phyloP scores from a whole-genome alignment of 495 filamentous ascomycete species.

The Aspergillus incahuasiensis region DNA sequence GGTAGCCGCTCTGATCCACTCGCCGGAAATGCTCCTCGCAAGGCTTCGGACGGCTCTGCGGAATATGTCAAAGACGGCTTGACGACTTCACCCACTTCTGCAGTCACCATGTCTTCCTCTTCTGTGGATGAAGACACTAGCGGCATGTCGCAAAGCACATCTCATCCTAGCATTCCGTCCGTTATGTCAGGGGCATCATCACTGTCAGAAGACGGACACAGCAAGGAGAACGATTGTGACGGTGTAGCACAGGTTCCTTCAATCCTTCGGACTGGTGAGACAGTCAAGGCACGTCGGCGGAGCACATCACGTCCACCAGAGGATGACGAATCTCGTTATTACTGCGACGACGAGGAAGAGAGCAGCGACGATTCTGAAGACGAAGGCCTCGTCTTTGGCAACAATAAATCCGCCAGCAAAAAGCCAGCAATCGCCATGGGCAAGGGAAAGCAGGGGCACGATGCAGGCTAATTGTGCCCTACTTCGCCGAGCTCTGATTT shows the following conservation, averaged over 20 bases:
- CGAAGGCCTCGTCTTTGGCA: slow-evolving; percentile 44
- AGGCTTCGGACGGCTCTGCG: slow-evolving; percentile 46
- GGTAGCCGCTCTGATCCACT: slow-evolving; percentile 30
- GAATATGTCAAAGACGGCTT: slow-evolving; percentile 44
- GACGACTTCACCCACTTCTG: slow-evolving; percentile 53
- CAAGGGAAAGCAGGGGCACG: slow-evolving; percentile 11
- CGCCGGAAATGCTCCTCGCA: slow-evolving; percentile 32
- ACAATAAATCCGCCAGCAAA: slow-evolving; percentile 32
- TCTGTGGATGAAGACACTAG: slow-evolving; percentile 52
- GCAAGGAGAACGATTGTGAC: slow-evolving; percentile 26
- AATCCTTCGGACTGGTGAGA: slow-evolving; percentile 44
- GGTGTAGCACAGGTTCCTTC: slow-evolving; percentile 28
- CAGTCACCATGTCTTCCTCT: slow-evolving; percentile 47
- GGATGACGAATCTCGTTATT: slow-evolving; percentile 41
- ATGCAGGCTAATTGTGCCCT: slow-evolving; percentile 4
- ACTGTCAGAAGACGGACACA: slow-evolving; percentile 50
- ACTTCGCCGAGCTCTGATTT: neutral
- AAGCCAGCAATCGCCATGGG: slow-evolving; percentile 17
- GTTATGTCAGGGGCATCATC: slow-evolving; percentile 77
- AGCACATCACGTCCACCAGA: slow-evolving; percentile 25
- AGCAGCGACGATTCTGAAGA: slow-evolving; percentile 45
- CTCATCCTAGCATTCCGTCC: slow-evolving; percentile 72
- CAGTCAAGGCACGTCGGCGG: slow-evolving; percentile 32
- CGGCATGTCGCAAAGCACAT: slow-evolving; percentile 58
- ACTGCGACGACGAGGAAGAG: slow-evolving; percentile 45